Evolutionary conservation across 805 yeast genomes (phyloP).

Genomic region (Wickerhamomyces chambardii): DNA sequence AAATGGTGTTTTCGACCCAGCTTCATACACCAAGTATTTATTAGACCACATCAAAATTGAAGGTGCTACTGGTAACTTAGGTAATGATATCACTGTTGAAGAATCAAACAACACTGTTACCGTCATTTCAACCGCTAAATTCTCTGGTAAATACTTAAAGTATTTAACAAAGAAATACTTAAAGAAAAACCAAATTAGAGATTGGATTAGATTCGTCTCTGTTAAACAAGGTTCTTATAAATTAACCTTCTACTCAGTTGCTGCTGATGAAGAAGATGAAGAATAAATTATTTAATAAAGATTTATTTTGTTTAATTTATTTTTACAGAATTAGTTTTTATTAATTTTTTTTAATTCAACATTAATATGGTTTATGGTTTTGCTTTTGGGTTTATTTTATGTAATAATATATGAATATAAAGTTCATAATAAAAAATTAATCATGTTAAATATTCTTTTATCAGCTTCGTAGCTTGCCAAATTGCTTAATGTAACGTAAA

Average conservation of each 20-base stretch:
- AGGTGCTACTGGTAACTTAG: constrained; percentile 93
- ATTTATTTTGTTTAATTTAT: background rate
- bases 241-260: constrained; percentile 98
- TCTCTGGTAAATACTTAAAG: constrained; percentile 99
- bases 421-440: no score
- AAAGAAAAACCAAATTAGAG: constrained; percentile 99
- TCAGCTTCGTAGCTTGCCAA: no score
- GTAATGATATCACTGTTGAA: constrained; percentile 85
- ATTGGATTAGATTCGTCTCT: constrained; percentile 99
- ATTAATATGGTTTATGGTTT: no score
- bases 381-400: no score
- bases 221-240: constrained; percentile 92
- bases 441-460: no score
- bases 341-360: no score
- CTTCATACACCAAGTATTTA: constrained; percentile 95
- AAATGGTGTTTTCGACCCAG: constrained; percentile 96
- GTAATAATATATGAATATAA: no score
- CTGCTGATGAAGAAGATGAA: constrained; percentile 93
- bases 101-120: constrained; percentile 87
- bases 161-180: constrained; percentile 99
- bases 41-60: constrained; percentile 99
- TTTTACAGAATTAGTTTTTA: no score
- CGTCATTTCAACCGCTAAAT: constrained; percentile 82
- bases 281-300: constrained; percentile 44
- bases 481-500: no score